Percentiles rank a stretch among this genome's conserved stretches.
These are phyloP conservation scores for Penicillium corylophilum DNA, from an alignment of 2,329 filamentous ascomycete genomes.

Conservation along the genomic window DNA sequence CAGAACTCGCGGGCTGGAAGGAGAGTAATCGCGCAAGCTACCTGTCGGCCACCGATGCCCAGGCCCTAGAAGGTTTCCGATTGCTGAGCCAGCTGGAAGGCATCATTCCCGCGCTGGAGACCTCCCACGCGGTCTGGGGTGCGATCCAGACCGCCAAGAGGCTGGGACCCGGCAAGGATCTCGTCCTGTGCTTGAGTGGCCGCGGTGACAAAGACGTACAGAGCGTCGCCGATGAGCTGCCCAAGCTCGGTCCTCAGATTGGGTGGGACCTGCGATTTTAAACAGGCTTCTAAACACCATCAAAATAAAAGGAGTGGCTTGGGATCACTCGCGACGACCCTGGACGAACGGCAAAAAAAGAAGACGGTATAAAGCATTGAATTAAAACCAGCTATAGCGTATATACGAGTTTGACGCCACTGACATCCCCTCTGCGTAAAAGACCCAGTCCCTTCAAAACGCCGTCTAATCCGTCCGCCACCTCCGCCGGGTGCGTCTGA, in stretches of 20 bases:
- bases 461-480: no score
- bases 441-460: no score
- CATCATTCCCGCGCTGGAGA: constrained; percentile 92
- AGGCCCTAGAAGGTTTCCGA: constrained; percentile 83
- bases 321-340: no score
- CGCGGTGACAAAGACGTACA: constrained; percentile 97
- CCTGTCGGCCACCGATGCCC: constrained; percentile 79
- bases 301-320: no score
- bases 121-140: constrained; percentile 83
- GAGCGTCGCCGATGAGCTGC: constrained; percentile 88
- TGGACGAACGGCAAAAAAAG: no score
- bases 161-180: constrained; percentile 77
- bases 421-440: no score
- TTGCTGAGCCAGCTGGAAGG: constrained; percentile 83
- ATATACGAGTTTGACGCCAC: no score
- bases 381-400: no score
- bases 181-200: constrained; percentile 88
- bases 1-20: constrained; percentile 88
- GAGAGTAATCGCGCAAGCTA: constrained; percentile 80
- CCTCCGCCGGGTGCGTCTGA: no score
- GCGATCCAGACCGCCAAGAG: constrained; percentile 85
- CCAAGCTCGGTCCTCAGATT: constrained; percentile 78
- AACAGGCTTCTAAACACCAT: no score
- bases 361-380: no score
- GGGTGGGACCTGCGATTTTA: constrained; percentile 36